These are phyloP conservation scores for Crepidotus variabilis DNA, from an alignment of 768 basidiomycete species.

Conservation along the genomic window DNA sequence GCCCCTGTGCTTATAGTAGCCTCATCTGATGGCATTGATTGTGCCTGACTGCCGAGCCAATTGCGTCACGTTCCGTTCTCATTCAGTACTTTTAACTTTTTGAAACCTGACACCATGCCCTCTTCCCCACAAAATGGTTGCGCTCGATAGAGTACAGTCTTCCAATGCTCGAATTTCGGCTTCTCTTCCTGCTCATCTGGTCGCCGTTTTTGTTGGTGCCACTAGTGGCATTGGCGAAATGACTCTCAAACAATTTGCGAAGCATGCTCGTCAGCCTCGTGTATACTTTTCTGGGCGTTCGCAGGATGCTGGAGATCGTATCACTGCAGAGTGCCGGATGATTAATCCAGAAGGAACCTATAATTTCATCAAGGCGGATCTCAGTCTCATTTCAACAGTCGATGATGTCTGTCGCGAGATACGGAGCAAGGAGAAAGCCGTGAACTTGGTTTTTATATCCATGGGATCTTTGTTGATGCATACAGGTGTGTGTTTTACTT, in stretches of 20 bases:
- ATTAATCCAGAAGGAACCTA: background rate
- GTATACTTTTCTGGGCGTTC: background rate
- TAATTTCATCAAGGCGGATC: background rate
- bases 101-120: too few relatives aligned
- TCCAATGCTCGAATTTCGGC: background rate
- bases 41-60: too few relatives aligned
- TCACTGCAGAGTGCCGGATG: background rate
- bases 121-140: background rate
- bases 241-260: background rate
- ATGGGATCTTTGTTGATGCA: background rate
- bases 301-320: background rate
- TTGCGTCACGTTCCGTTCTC: too few relatives aligned
- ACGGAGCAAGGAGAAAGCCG: background rate
- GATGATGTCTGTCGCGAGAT: background rate
- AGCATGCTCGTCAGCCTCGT: background rate
- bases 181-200: background rate
- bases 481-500: background rate
- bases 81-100: too few relatives aligned
- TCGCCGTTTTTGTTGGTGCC: background rate
- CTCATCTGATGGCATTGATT: too few relatives aligned
- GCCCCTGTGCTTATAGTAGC: too few relatives aligned
- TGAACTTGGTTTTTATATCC: background rate
- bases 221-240: background rate
- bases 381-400: background rate
- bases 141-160: background rate